A percentile compares a stretch with the other conserved stretches of the same genome.
These are phyloP conservation scores for Backusella luteola DNA, from an alignment of 192 early-diverging fungal genomes.

Conservation along the genomic window DNA sequence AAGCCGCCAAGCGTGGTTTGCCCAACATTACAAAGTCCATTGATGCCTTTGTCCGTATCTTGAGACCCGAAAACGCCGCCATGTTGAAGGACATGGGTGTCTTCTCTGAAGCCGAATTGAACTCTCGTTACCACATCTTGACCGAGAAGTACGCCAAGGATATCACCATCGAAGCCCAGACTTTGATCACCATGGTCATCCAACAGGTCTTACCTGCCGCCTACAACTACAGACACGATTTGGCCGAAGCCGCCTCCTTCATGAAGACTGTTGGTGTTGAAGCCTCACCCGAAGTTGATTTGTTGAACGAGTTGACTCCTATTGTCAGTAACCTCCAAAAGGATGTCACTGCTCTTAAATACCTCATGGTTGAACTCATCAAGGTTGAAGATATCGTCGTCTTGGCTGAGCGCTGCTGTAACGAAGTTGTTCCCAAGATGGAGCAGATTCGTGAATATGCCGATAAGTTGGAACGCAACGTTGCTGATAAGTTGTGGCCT, in stretches of 20 bases:
- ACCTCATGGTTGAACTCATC: slow-evolving; percentile 58
- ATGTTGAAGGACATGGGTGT: slow-evolving; percentile 83
- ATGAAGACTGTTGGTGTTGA: slow-evolving; percentile 62
- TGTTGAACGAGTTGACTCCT: slow-evolving; percentile 67
- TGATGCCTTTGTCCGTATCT: slow-evolving; percentile 84
- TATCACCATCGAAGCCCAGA: slow-evolving; percentile 88
- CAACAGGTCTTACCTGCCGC: slow-evolving; percentile 89
- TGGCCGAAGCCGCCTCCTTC: slow-evolving; percentile 74
- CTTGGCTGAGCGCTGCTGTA: slow-evolving; percentile 63
- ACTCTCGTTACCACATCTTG: slow-evolving; percentile 94
- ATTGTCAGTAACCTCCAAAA: slow-evolving; percentile 57
- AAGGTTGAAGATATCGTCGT: slow-evolving; percentile 54
- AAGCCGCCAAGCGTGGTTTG: slow-evolving; percentile 92
- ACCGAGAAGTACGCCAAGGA: slow-evolving; percentile 98
- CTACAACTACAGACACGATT: slow-evolving; percentile 83
- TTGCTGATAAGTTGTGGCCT: slow-evolving; percentile 93
- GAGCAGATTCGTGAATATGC: slow-evolving; percentile 65
- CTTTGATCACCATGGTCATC: slow-evolving; percentile 76
- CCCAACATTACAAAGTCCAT: slow-evolving; percentile 92
- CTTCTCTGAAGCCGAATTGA: slow-evolving; percentile 83
- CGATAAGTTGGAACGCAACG: slow-evolving; percentile 74
- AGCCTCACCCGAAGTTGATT: slow-evolving; percentile 64
- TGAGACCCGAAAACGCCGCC: slow-evolving; percentile 65
- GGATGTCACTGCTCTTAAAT: slow-evolving; percentile 55
- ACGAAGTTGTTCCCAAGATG: slow-evolving; percentile 68